These are phyloP conservation scores for Phytomonas francai DNA, from an alignment of 208 protist genomes.

Conservation along the genomic window DNA sequence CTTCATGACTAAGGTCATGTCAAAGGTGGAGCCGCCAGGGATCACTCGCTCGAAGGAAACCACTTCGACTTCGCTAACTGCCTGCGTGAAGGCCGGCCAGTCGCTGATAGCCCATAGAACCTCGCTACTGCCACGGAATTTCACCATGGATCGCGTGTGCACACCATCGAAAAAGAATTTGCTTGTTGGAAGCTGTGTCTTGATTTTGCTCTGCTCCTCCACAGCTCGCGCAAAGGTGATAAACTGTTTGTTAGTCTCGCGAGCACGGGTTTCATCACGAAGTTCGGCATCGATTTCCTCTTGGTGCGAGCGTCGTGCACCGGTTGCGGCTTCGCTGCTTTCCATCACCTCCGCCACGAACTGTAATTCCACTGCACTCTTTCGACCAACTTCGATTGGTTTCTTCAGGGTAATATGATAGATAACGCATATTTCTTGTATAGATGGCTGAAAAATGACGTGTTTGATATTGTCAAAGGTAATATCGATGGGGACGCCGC, in stretches of 20 bases:
- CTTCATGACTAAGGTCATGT: slow-evolving; percentile 97
- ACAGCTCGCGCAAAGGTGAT: slow-evolving; percentile 64
- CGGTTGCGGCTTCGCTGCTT: slow-evolving; percentile 64
- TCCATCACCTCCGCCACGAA: slow-evolving; percentile 96
- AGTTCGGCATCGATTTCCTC: slow-evolving; percentile 77
- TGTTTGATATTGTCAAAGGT: slow-evolving; percentile 96
- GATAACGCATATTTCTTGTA: slow-evolving; percentile 89
- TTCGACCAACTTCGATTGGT: slow-evolving; percentile 95
- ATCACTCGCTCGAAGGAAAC: slow-evolving; percentile 93
- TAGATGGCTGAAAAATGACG: slow-evolving; percentile 94
- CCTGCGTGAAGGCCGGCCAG: slow-evolving; percentile 91
- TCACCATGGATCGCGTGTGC: slow-evolving; percentile 60
- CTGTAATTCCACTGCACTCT: slow-evolving; percentile 92
- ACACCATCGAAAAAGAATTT: slow-evolving; percentile 85
- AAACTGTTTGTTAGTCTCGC: slow-evolving; percentile 83
- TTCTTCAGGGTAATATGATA: slow-evolving; percentile 96
- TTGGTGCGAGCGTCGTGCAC: slow-evolving; percentile 47
- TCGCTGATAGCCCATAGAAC: slow-evolving; percentile 84
- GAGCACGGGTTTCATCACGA: slow-evolving; percentile 54
- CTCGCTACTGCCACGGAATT: slow-evolving; percentile 64
- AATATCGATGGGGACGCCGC: slow-evolving; percentile 82
- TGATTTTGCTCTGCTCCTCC: slow-evolving; percentile 59
- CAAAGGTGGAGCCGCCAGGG: slow-evolving; percentile 90
- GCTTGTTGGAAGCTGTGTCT: slow-evolving; percentile 67
- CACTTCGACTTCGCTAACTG: slow-evolving; percentile 92